phyloP scores from a whole-genome alignment of 2,329 filamentous ascomycete genomes.

The Cercospora zeina region DNA sequence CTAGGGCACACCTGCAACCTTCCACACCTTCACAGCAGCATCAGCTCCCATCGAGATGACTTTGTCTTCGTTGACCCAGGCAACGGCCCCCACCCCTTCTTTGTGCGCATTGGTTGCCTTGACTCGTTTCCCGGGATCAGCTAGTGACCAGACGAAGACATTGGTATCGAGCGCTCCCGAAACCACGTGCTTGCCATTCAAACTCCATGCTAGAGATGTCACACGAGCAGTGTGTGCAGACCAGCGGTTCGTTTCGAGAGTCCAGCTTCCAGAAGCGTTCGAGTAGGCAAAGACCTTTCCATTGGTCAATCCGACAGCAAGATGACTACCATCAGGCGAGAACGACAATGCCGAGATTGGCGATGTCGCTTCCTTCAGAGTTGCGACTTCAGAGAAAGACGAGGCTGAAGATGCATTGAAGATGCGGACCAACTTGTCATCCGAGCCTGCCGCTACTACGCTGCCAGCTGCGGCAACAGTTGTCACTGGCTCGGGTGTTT shows the following conservation, averaged over 20 bases:
- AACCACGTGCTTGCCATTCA: constrained; percentile 71
- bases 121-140: constrained; percentile 77
- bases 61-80: constrained; percentile 69
- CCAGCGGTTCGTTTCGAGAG: constrained; percentile 77
- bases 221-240: constrained; percentile 69
- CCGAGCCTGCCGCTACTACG: constrained; percentile 72
- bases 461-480: constrained; percentile 69
- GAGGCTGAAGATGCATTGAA: constrained; percentile 63
- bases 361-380: constrained; percentile 68
- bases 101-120: constrained; percentile 90
- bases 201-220: constrained; percentile 74
- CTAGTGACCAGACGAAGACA: constrained; percentile 86
- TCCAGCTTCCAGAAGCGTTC: constrained; percentile 49
- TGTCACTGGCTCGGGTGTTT: constrained; percentile 62
- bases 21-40: constrained; percentile 89
- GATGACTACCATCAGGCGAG: constrained; percentile 70
- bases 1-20: constrained; percentile 52
- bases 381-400: constrained; percentile 52
- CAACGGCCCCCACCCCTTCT: constrained; percentile 86
- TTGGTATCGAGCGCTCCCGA: constrained; percentile 89
- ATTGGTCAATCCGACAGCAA: constrained; percentile 78
- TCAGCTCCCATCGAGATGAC: constrained; percentile 82
- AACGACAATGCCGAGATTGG: constrained; percentile 80
- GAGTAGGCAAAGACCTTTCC: constrained; percentile 88
- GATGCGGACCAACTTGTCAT: constrained; percentile 72